These are phyloP conservation scores for Aquanectria penicillioides DNA, from an alignment of 2,329 filamentous ascomycete species.

Conservation along the genomic window DNA sequence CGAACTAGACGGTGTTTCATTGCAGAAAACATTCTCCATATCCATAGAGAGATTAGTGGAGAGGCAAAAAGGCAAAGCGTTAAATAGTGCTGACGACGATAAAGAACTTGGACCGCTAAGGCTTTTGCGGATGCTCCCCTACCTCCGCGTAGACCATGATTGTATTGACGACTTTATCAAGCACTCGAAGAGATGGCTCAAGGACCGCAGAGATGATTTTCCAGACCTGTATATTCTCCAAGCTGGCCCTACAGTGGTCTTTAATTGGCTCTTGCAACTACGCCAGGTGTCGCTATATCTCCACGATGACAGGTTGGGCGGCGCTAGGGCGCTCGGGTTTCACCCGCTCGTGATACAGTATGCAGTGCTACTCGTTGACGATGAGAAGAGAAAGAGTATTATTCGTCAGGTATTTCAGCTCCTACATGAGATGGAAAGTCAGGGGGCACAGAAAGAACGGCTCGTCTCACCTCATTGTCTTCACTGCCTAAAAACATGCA, in stretches of 20 bases:
- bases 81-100: too few species aligned
- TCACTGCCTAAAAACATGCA: background rate
- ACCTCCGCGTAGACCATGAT: slow-evolving; percentile 1
- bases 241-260: background rate
- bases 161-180: background rate
- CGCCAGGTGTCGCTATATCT: background rate
- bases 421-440: background rate
- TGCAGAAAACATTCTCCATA: background rate
- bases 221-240: background rate
- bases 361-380: background rate
- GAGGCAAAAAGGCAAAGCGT: background rate
- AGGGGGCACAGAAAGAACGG: background rate
- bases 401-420: background rate
- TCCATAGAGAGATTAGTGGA: background rate
- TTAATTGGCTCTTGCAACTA: background rate
- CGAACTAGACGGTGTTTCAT: background rate
- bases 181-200: background rate
- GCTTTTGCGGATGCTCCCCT: background rate
- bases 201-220: background rate
- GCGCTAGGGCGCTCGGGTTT: background rate
- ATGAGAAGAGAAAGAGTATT: background rate
- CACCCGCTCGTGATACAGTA: slow-evolving; percentile 2
- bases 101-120: too few species aligned
- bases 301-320: background rate
- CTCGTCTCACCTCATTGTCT: background rate